phyloP scores from a whole-genome alignment of 2,329 filamentous ascomycete genomes.

The Emmonsia crescens region DNA sequence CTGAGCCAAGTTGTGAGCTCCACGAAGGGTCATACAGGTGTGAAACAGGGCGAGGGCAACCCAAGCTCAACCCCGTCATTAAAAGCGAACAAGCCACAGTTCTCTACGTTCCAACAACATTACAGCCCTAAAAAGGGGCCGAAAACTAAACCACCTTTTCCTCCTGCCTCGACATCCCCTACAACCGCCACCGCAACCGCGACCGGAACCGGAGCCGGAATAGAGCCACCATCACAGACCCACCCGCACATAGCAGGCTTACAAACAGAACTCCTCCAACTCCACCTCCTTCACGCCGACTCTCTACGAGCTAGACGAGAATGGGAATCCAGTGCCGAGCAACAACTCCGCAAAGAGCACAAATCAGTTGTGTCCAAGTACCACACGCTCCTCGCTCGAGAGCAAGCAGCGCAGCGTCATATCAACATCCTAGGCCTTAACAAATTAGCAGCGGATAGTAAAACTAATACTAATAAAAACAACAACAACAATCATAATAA shows the following conservation, averaged over 20 bases:
- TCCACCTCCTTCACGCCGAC: slow-evolving; percentile 29
- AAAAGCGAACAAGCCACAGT: slow-evolving; percentile 21
- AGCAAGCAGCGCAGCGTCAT: slow-evolving; percentile 23
- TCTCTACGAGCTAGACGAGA: slow-evolving; percentile 20
- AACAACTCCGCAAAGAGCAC: slow-evolving; percentile 24
- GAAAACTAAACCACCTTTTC: slow-evolving; percentile 18
- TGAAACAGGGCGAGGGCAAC: slow-evolving; percentile 1
- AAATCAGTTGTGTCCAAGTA: slow-evolving; percentile 27
- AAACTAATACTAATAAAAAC: slow-evolving; percentile 12
- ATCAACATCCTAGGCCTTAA: slow-evolving; percentile 27
- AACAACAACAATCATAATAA: slow-evolving; percentile 6
- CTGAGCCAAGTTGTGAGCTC: slow-evolving; percentile 24
- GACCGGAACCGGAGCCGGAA: not conserved
- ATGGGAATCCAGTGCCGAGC: slow-evolving; percentile 23
- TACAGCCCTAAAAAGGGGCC: slow-evolving; percentile 28
- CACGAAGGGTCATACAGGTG: slow-evolving; percentile 6
- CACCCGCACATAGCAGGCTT: slow-evolving; percentile 28
- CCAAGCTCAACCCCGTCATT: slow-evolving; percentile 5
- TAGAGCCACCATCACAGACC: slow-evolving; percentile 10
- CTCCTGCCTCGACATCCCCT: slow-evolving; percentile 7
- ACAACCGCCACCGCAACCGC: not conserved
- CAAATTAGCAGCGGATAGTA: slow-evolving; percentile 24
- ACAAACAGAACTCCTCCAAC: slow-evolving; percentile 35
- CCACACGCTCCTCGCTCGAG: slow-evolving; percentile 20
- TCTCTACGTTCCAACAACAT: slow-evolving; percentile 30